Base-by-base conservation (phyloP, 345 rosid genomes). In the Pelargonium nanum region DNA sequence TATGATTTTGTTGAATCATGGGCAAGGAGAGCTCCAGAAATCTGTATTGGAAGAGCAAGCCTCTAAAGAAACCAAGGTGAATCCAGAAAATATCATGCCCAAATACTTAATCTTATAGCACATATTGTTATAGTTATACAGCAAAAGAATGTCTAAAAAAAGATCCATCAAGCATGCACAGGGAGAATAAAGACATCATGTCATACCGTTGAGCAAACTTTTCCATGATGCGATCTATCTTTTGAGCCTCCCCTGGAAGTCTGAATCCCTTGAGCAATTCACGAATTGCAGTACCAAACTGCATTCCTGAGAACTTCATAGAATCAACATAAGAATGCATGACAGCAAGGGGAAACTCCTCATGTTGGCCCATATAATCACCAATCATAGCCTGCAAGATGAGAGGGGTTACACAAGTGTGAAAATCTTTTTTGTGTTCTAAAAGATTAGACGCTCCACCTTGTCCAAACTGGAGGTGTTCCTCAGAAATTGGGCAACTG, bases 211-310 rank as follows among this genome's bases (percentile, higher is more conserved):
- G 97, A 63, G 99, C 99, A 77, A 93, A 93, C 66, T 93, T 93
- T 72, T 93, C 99, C 94, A 89, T 93, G 32, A 93, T 85, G 58
- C 99, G 94, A 72, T 93, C 99, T 68, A 93, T 89, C 83, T 93
- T 93, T 78, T 93, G 97, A 64, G 99, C 99, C 72, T 93, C 99
- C 59, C 99, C 97, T 32, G 99, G 99, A 75, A 93, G 97, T 72
- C 94, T 79, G 79, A 93, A 93, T 53, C 94, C 94, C 70, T 87
- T 87, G 64, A 93, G 96, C 65, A 89, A 84, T 78, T 84, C 94
- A 53, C 99, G 96, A 59, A 93, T 85, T 67, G 99, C 94, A 13
- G 58, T 67, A 72, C 83, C 87, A 84, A 93, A 93, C 71, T 87
- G 87, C 94, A 87, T 76, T 73, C 81, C 88, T 19, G 94, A 75